Evolutionary conservation across 2,329 filamentous ascomycete species (phyloP).

Genomic region (Penicillium janthinellum): DNA sequence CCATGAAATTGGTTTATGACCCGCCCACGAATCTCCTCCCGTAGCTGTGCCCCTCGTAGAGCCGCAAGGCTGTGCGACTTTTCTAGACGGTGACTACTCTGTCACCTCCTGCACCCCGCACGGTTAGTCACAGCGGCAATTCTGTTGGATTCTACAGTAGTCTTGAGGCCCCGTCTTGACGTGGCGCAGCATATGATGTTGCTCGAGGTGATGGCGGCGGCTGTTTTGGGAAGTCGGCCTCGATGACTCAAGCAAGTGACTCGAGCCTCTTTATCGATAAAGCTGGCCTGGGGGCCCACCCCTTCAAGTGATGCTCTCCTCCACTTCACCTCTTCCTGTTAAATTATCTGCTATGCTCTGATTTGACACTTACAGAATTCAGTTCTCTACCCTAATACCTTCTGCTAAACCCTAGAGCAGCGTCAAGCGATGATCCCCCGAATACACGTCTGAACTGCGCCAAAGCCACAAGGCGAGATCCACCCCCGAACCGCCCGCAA

Average conservation of each 20-base stretch:
- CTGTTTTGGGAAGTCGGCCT: constrained; percentile 2
- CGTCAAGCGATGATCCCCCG: constrained; percentile 45
- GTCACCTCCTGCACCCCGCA: not conserved
- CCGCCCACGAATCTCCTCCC: not conserved
- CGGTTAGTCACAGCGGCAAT: constrained; percentile 15
- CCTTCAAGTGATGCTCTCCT: constrained; percentile 5
- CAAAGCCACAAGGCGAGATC: constrained; percentile 36
- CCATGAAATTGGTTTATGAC: constrained; percentile 26
- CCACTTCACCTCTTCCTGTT: not conserved
- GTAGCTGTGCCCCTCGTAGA: constrained; percentile 7
- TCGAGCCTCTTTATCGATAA: constrained; percentile 36
- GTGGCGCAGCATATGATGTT: constrained; percentile 12
- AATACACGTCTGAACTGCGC: constrained; percentile 45
- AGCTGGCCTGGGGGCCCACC: constrained; percentile 22
- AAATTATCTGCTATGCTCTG: not conserved
- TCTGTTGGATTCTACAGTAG: constrained; percentile 4
- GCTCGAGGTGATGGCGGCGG: not conserved
- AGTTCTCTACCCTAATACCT: not conserved
- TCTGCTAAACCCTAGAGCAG: constrained; percentile 8
- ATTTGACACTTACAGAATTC: not conserved
- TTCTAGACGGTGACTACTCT: not conserved
- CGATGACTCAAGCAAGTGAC: constrained; percentile 33
- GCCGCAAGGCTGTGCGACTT: constrained; percentile 11
- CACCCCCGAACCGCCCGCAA: constrained; percentile 27
- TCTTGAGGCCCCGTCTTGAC: not conserved